These are phyloP conservation scores for Melanomma pulvis-pyrius DNA, from an alignment of 495 filamentous ascomycete genomes.

Conservation along the genomic window DNA sequence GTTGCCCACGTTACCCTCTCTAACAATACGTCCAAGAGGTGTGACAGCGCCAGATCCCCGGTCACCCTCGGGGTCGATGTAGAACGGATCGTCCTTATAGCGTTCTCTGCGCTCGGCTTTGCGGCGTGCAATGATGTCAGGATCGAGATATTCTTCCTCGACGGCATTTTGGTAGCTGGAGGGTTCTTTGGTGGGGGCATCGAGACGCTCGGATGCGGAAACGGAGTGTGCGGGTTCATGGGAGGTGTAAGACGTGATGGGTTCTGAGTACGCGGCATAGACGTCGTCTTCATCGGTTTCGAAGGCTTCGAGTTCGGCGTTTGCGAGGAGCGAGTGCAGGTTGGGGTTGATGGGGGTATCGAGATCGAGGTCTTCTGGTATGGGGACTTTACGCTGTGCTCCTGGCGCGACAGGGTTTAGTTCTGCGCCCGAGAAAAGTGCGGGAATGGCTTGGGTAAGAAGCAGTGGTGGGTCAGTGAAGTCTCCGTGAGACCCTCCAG, in stretches of 20 bases:
- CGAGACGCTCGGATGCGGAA: slow-evolving; percentile 57
- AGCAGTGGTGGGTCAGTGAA: slow-evolving; percentile 73
- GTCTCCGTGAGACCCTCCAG: slow-evolving; percentile 53
- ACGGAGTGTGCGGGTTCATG: slow-evolving; percentile 7
- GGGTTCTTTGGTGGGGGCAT: slow-evolving; percentile 41
- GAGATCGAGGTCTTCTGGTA: slow-evolving; percentile 72
- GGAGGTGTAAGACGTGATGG: slow-evolving; percentile 37
- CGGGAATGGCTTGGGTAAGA: slow-evolving; percentile 84
- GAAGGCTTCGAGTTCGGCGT: slow-evolving; percentile 58
- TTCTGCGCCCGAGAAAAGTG: slow-evolving; percentile 80
- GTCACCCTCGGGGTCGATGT: slow-evolving; percentile 65
- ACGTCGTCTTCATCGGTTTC: slow-evolving; percentile 64
- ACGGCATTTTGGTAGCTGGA: slow-evolving; percentile 64
- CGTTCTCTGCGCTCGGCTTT: slow-evolving; percentile 72
- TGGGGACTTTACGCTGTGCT: slow-evolving; percentile 84
- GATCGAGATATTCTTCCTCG: slow-evolving; percentile 63
- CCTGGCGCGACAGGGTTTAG: slow-evolving; percentile 84
- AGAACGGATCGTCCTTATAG: slow-evolving; percentile 93
- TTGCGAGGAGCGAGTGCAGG: slow-evolving; percentile 63
- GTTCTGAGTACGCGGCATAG: slow-evolving; percentile 70
- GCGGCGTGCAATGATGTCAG: slow-evolving; percentile 63
- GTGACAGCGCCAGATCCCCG: slow-evolving; percentile 59
- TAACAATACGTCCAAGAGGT: slow-evolving; percentile 71
- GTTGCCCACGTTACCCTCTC: slow-evolving; percentile 57
- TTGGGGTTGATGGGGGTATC: slow-evolving; percentile 80